These are phyloP conservation scores for Blastocystis sp. DNA, from an alignment of 352 stramenopile species.

Conservation along the genomic window DNA sequence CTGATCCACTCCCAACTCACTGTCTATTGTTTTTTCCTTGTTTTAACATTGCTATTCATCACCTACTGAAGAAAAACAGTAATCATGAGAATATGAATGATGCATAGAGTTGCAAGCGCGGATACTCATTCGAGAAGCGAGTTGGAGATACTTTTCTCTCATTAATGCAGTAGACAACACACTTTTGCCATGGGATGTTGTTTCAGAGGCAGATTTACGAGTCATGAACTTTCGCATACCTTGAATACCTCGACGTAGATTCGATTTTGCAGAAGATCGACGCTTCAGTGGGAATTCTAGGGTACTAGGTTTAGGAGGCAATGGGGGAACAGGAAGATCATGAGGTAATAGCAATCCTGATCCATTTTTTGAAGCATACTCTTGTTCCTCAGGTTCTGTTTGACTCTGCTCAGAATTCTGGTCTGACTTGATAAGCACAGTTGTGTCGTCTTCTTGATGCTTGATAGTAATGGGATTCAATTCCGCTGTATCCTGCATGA, in stretches of 20 bases:
- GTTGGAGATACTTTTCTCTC: constrained; percentile 18
- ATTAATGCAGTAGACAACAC: not conserved
- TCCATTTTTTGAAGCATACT: not conserved
- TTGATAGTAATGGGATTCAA: not conserved
- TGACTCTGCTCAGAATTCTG: not conserved
- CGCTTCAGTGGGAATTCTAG: not conserved
- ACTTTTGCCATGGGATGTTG: not conserved
- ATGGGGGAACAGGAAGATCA: not conserved
- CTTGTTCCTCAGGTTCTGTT: not conserved
- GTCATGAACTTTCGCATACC: not conserved
- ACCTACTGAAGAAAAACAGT: no score
- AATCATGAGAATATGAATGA: no score
- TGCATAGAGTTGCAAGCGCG: not conserved
- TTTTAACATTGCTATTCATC: no score
- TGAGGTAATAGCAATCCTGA: not conserved
- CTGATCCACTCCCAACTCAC: no score
- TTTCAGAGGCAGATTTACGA: not conserved
- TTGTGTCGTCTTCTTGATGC: not conserved
- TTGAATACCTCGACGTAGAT: not conserved
- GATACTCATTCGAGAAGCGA: not conserved
- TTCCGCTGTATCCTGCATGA: not conserved
- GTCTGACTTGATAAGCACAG: not conserved
- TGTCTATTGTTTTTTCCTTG: no score
- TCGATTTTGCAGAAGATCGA: not conserved
- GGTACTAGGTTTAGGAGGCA: not conserved